Evolutionary conservation across 1,284 basidiomycete genomes (phyloP).

Genomic region (Takashimella koratensis): DNA sequence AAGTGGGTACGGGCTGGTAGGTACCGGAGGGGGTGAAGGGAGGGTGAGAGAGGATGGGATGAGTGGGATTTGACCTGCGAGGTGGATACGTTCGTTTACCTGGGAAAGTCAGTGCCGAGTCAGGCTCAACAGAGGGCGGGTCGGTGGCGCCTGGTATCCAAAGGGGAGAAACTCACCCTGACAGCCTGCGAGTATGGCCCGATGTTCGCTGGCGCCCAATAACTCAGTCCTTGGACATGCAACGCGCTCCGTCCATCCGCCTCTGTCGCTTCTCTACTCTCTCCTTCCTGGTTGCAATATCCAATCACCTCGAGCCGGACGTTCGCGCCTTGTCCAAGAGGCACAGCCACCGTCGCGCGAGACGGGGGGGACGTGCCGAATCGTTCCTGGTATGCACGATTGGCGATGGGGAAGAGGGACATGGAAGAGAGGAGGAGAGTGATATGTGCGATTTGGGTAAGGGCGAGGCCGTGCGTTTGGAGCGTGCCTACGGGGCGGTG

Average conservation of each 20-base stretch:
- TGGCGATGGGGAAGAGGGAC: conserved; percentile 67
- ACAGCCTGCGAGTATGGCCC: conserved; percentile 97
- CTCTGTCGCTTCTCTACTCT: too few species aligned
- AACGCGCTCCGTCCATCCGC: too few species aligned
- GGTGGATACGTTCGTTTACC: conserved; percentile 69
- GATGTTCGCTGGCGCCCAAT: conserved; percentile 99
- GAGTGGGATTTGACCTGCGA: conserved; percentile 94
- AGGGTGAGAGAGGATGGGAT: conserved; percentile 69
- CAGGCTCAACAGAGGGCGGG: neutral
- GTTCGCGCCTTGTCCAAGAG: conserved; percentile 58
- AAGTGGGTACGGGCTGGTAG: conserved; percentile 28
- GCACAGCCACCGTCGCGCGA: conserved; percentile 82
- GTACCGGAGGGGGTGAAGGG: conserved; percentile 53
- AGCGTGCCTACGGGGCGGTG: conserved; percentile 61
- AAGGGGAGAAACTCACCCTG: conserved; percentile 58
- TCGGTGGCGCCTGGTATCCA: too few species aligned
- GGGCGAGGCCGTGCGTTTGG: conserved; percentile 51
- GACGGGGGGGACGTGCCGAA: conserved; percentile 91
- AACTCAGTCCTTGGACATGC: conserved; percentile 92
- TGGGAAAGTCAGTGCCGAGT: conserved; percentile 39
- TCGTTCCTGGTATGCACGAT: conserved; percentile 70
- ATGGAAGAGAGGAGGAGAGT: conserved; percentile 82
- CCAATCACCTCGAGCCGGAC: conserved; percentile 75
- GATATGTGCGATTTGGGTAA: conserved; percentile 67
- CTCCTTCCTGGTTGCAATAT: conserved; percentile 34